Evolutionary conservation across 805 yeast genomes (phyloP).

Genomic region (Candida sithepensis): DNA sequence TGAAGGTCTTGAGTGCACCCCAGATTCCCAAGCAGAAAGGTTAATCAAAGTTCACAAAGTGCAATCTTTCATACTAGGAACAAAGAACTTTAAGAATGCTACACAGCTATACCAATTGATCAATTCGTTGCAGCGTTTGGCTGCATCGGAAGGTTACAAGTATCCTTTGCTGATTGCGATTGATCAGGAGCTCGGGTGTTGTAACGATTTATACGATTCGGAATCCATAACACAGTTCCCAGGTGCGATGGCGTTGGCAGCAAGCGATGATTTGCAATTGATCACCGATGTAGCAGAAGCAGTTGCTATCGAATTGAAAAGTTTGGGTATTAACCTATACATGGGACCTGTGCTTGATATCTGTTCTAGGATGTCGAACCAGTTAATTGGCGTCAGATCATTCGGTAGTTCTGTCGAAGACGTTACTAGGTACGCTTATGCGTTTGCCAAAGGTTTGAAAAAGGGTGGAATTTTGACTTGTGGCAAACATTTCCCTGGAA

Average conservation of each 20-base stretch:
- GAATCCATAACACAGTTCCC: slow-evolving; percentile 54
- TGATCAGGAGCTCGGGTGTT: slow-evolving; percentile 64
- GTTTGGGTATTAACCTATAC: slow-evolving; percentile 53
- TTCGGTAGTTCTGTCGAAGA: slow-evolving; percentile 60
- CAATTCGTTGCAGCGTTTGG: slow-evolving; percentile 52
- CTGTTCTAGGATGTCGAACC: slow-evolving; percentile 51
- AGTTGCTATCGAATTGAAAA: slow-evolving; percentile 46
- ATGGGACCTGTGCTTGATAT: slow-evolving; percentile 65
- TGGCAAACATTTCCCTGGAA: slow-evolving; percentile 68
- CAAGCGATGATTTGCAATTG: slow-evolving; percentile 46
- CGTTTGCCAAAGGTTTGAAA: slow-evolving; percentile 49
- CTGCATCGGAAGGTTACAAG: slow-evolving; percentile 44
- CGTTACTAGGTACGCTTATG: slow-evolving; percentile 50
- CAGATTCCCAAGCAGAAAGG: slow-evolving; percentile 41
- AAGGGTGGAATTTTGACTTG: slow-evolving; percentile 52
- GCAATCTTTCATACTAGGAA: slow-evolving; percentile 48
- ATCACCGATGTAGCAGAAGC: slow-evolving; percentile 53
- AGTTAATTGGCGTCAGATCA: slow-evolving; percentile 56
- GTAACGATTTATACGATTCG: slow-evolving; percentile 54
- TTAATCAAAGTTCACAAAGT: slow-evolving; percentile 49
- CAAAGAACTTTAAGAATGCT: slow-evolving; percentile 48
- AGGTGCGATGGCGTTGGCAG: slow-evolving; percentile 62
- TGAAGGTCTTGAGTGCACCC: slow-evolving; percentile 49
- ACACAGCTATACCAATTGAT: slow-evolving; percentile 47
- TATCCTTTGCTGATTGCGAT: slow-evolving; percentile 54